phyloP scores from a whole-genome alignment of 352 stramenopile genomes.

The Globisporangium abappressorium region DNA sequence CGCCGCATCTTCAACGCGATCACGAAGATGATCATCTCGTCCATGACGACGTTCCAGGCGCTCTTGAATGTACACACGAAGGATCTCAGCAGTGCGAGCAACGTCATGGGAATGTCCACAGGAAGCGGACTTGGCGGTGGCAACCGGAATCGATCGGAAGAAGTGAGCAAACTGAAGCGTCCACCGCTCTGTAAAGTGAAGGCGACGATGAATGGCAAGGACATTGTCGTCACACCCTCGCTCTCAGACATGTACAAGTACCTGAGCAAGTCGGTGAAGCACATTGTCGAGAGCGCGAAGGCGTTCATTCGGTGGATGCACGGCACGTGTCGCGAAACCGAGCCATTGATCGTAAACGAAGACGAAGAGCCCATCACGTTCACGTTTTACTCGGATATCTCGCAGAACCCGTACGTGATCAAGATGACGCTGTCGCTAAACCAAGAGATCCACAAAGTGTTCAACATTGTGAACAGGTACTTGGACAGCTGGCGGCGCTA shows the following conservation, averaged over 20 bases:
- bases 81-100: constrained; percentile 56
- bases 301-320: constrained; percentile 95
- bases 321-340: constrained; percentile 91
- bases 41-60: constrained; percentile 93
- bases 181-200: constrained; percentile 93
- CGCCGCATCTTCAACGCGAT: constrained; percentile 96
- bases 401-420: constrained; percentile 93
- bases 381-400: constrained; percentile 95
- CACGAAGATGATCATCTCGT: constrained; percentile 94
- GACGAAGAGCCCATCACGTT: constrained; percentile 94
- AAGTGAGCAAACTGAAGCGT: constrained; percentile 70
- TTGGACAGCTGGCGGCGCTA: constrained; percentile 93
- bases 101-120: constrained; percentile 39
- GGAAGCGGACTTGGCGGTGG: constrained; percentile 15
- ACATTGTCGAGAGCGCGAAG: constrained; percentile 93
- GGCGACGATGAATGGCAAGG: constrained; percentile 93
- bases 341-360: constrained; percentile 85
- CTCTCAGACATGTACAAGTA: constrained; percentile 96
- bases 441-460: constrained; percentile 93
- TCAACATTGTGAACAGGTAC: constrained; percentile 94
- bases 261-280: constrained; percentile 92
- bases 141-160: constrained; percentile 31
- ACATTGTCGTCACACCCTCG: constrained; percentile 93
- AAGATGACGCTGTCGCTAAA: constrained; percentile 94
- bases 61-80: constrained; percentile 89